Conservation (phyloP, 164 flowering plant genomes). For the Taxillus chinensis region DNA sequence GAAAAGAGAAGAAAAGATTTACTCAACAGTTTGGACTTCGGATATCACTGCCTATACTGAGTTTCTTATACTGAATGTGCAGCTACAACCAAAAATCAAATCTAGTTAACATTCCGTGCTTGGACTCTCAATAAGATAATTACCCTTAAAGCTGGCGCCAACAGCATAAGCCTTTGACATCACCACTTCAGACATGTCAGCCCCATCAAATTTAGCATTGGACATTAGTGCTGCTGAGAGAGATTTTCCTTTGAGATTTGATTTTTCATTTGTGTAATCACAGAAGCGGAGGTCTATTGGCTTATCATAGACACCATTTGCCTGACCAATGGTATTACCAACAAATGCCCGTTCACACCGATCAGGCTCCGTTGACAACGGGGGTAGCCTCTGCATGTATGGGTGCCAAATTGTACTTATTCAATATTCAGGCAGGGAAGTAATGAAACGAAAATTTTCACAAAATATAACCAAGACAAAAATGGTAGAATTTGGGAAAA, state of each 20-base stretch:
- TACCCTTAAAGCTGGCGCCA: constrained; percentile 97
- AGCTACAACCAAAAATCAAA: background rate
- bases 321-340: constrained; percentile 97
- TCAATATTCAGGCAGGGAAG: no score
- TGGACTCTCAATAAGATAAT: background rate
- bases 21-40: no score
- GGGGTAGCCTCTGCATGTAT: constrained; percentile 67
- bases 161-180: constrained; percentile 99
- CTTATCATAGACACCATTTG: constrained; percentile 96
- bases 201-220: constrained; percentile 95
- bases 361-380: constrained; percentile 75
- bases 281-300: constrained; percentile 92
- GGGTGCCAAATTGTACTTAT: background rate
- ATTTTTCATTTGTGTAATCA: constrained; percentile 80
- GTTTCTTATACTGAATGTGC: background rate
- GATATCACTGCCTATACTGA: background rate
- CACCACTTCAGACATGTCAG: constrained; percentile 92
- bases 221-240: constrained; percentile 95
- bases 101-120: no score
- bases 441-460: no score
- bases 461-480: no score
- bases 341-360: constrained; percentile 86
- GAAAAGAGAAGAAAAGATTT: no score
- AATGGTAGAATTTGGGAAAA: no score
- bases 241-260: constrained; percentile 85